Percentiles rank a stretch among this genome's conserved stretches.
phyloP scores from a whole-genome alignment of 179 eudicot genomes.

The Silene noctiflora region DNA sequence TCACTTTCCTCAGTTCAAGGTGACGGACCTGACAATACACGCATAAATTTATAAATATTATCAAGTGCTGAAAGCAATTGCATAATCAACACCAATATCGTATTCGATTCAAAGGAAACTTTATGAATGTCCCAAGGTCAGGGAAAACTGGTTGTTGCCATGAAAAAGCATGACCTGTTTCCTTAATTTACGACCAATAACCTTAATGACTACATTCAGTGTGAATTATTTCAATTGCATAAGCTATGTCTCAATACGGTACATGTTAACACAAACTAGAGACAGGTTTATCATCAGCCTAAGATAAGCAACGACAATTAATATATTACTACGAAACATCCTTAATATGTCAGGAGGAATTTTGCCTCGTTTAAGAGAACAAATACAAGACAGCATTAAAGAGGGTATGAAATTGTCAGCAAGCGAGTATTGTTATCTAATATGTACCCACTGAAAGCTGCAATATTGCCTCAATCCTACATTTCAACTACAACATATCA shows the following conservation, averaged over 20 bases:
- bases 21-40: constrained; percentile 62
- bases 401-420: neutral
- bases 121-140: neutral
- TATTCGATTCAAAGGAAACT: neutral
- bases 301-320: neutral
- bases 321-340: no score
- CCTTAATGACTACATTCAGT: neutral
- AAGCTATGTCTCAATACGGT: neutral
- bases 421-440: neutral
- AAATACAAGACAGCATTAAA: neutral
- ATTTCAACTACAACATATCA: neutral
- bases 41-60: neutral
- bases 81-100: neutral
- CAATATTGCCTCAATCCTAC: neutral
- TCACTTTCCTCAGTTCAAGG: constrained; percentile 80
- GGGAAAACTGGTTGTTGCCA: neutral
- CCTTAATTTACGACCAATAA: neutral
- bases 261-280: neutral
- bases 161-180: neutral
- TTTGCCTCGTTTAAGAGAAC: neutral
- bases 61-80: neutral
- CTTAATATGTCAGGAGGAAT: no score
- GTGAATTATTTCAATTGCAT: neutral
- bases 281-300: neutral
- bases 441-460: neutral